These are phyloP conservation scores for Zymoseptoria tritici DNA, from an alignment of 2,329 filamentous ascomycete species.

Conservation along the genomic window DNA sequence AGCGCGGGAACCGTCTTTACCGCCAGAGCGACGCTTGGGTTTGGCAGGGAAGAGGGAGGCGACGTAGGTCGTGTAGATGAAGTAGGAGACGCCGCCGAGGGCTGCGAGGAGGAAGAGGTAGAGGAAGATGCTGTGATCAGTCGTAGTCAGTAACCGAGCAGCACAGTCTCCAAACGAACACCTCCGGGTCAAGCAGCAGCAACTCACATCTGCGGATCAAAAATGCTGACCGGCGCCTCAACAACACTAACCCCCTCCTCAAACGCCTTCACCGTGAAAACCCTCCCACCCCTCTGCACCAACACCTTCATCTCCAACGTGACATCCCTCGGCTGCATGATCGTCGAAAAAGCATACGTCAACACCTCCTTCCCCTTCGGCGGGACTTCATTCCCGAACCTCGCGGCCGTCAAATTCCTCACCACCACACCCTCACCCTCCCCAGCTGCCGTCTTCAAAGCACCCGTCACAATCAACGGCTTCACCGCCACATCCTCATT, in stretches of 20 bases:
- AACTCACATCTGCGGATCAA: slow-evolving; percentile 95
- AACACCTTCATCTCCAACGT: slow-evolving; percentile 69
- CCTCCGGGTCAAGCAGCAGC: no score
- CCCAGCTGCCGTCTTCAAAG: slow-evolving; percentile 57
- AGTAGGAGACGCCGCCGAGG: slow-evolving; percentile 78
- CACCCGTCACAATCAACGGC: slow-evolving; percentile 69
- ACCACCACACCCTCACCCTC: slow-evolving; percentile 54
- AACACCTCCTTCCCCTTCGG: slow-evolving; percentile 69
- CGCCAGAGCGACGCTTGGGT: slow-evolving; percentile 38
- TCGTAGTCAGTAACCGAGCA: slow-evolving; percentile 7
- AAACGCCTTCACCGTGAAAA: slow-evolving; percentile 73
- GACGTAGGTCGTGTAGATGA: slow-evolving; percentile 98
- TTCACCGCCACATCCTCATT: slow-evolving; percentile 68
- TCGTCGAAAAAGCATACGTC: slow-evolving; percentile 77
- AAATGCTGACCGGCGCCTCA: slow-evolving; percentile 81
- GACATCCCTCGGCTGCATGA: slow-evolving; percentile 89
- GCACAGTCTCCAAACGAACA: no score
- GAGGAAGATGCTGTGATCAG: slow-evolving; percentile 72
- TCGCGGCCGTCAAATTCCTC: slow-evolving; percentile 74
- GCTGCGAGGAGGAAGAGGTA: slow-evolving; percentile 79
- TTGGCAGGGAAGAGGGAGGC: slow-evolving; percentile 90
- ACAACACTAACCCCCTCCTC: slow-evolving; percentile 80
- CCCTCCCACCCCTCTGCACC: slow-evolving; percentile 58
- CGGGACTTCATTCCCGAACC: slow-evolving; percentile 66
- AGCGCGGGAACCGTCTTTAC: slow-evolving; percentile 58